Base-by-base conservation (phyloP, 2,329 filamentous ascomycete genomes). In the Penicillium sclerotigenum region DNA sequence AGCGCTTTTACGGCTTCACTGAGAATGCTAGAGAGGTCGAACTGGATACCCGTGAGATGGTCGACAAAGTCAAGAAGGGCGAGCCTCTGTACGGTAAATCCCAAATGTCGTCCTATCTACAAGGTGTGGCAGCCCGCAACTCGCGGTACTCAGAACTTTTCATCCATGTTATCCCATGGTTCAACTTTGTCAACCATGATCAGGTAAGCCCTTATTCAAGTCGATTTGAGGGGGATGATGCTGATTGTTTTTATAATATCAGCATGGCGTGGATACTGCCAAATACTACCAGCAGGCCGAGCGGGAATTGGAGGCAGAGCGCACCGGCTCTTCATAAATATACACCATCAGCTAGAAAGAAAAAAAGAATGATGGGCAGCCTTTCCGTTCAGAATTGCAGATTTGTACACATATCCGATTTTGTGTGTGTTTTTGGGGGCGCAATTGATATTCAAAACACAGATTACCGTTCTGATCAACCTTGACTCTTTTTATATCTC, bases 31-130 rank as follows among this genome's bases (percentile, higher is more conserved):
- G 94, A 68, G 94, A 99, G 76, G 80, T 94, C 56, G 89, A 96
- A 62, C 87, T 96, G 87, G 94, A 99, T 73, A 97, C 97, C 92
- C 84, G 85, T 63, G 94, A 99, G 78, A 99, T 99, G 94, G 92
- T 97, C 36, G 84, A 87, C 74, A 95, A 93, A 78, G 92, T 97
- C 73, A 99, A 97, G 84, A 85, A 83, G 57, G 93, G 93, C 63
- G 84, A 96, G 80, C 83, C 94, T 34, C 80, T 97, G 47, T 99
- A 99, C 76, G 94, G 94, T 69, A 84, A 83, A 68, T 90, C 87
- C 68, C 79, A 79, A 51, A 78, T 97, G 68, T 88, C 87, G 56
- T 87, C 92, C 61, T 90, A 97, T 77, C 88, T 97, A 81, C 94
- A 99, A 78, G 94, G 93, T 58, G 88, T 97, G 37, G 92, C 94